These are phyloP conservation scores for Russula dissimulans DNA, from an alignment of 768 basidiomycete genomes.

Conservation along the genomic window DNA sequence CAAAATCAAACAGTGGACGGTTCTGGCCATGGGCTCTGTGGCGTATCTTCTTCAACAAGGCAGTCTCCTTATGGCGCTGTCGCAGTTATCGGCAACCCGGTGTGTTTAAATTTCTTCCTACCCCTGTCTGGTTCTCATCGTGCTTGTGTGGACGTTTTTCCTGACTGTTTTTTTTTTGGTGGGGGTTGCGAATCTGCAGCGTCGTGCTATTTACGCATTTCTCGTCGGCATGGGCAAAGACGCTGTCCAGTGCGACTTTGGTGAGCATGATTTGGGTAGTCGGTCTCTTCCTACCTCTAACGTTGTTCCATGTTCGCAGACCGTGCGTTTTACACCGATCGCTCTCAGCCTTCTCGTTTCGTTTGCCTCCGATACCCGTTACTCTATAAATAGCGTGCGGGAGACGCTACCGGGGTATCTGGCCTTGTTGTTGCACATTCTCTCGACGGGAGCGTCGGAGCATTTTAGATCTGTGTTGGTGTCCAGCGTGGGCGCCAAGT, in stretches of 20 bases:
- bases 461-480: slow-evolving; percentile 51
- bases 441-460: slow-evolving; percentile 52
- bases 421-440: slow-evolving; percentile 49
- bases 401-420: slow-evolving; percentile 54
- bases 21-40: slow-evolving; percentile 56
- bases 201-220: slow-evolving; percentile 64
- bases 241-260: slow-evolving; percentile 39
- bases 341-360: slow-evolving; percentile 43
- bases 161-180: background rate
- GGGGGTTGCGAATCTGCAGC: slow-evolving; percentile 30
- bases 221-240: slow-evolving; percentile 55
- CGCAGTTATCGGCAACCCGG: slow-evolving; percentile 59
- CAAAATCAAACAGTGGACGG: slow-evolving; percentile 49
- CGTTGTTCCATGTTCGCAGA: slow-evolving; percentile 27
- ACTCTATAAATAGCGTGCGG: slow-evolving; percentile 35
- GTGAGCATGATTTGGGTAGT: slow-evolving; percentile 28
- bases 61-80: slow-evolving; percentile 58
- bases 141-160: background rate
- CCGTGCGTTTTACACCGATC: slow-evolving; percentile 41
- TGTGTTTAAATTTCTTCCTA: slow-evolving; percentile 25
- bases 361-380: slow-evolving; percentile 44
- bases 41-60: slow-evolving; percentile 61
- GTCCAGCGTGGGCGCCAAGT: slow-evolving; percentile 47
- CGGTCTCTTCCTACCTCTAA: background rate
- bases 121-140: background rate